Conservation (phyloP, 2,329 filamentous ascomycete species). For the Colletotrichum sp. region DNA sequence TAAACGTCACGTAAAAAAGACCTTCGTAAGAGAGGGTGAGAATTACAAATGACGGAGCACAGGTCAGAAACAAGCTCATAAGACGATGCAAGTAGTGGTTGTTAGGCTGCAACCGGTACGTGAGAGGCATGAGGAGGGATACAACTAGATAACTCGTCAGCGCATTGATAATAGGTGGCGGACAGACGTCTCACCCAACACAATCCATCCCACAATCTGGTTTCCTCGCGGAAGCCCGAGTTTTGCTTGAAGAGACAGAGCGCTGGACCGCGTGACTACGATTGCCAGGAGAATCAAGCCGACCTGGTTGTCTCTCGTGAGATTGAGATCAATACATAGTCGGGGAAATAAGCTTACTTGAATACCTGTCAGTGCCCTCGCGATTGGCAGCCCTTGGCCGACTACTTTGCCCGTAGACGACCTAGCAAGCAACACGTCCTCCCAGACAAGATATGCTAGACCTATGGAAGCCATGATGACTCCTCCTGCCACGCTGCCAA, state of each 20-base stretch:
- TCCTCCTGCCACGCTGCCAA: conserved; percentile 72
- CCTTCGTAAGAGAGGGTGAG: conserved; percentile 97
- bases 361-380: conserved; percentile 66
- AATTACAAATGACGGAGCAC: conserved; percentile 92
- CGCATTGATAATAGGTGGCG: background rate
- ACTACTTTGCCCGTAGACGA: background rate
- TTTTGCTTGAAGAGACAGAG: conserved; percentile 84
- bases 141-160: conserved; percentile 52
- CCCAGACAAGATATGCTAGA: conserved; percentile 78
- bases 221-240: conserved; percentile 86
- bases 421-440: conserved; percentile 54
- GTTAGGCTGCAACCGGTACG: conserved; percentile 82
- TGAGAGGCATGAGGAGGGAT: conserved; percentile 79
- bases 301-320: conserved; percentile 47
- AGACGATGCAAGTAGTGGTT: conserved; percentile 90
- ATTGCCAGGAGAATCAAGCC: conserved; percentile 83
- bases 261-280: conserved; percentile 85
- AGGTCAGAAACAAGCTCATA: conserved; percentile 88
- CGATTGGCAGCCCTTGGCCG: conserved; percentile 38
- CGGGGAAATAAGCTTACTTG: conserved; percentile 52
- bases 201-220: conserved; percentile 83
- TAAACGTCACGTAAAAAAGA: conserved; percentile 93
- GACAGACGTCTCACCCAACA: conserved; percentile 62
- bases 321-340: background rate
- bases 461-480: conserved; percentile 79